These are phyloP conservation scores for Colletotrichum acutatum DNA, from an alignment of 2,329 filamentous ascomycete genomes.

Conservation along the genomic window DNA sequence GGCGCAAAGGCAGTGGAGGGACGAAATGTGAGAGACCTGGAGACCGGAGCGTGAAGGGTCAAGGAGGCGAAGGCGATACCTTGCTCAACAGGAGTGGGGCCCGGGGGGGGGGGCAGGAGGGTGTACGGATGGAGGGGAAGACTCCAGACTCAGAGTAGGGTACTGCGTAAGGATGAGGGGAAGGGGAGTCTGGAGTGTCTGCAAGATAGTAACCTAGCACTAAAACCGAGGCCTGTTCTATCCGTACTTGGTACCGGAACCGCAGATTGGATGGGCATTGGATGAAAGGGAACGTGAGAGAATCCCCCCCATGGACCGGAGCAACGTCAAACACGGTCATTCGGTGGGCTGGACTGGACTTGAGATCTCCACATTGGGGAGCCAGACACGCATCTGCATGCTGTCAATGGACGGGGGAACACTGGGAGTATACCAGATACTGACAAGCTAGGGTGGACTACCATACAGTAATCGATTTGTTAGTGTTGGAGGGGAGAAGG, in stretches of 20 bases:
- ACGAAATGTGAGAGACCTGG: slow-evolving; percentile 22
- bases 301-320: slow-evolving; percentile 10
- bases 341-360: slow-evolving; percentile 4
- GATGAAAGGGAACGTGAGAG: not conserved
- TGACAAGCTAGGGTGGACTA: no score
- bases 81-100: not conserved
- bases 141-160: not conserved
- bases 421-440: no score
- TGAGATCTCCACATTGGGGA: slow-evolving; percentile 10
- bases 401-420: not conserved
- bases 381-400: slow-evolving; percentile 20
- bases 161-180: no score
- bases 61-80: not conserved
- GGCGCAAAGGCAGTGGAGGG: slow-evolving; percentile 22
- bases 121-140: slow-evolving; percentile 13
- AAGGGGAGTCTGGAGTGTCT: not conserved
- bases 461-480: not conserved
- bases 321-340: slow-evolving; percentile 17
- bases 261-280: not conserved
- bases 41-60: no score
- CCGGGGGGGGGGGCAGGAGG: not conserved
- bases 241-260: not conserved
- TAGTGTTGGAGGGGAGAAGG: not conserved
- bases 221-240: slow-evolving; percentile 14
- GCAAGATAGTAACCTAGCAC: no score